These are phyloP conservation scores for Phytophthora constricta DNA, from an alignment of 352 stramenopile genomes.

Conservation along the genomic window DNA sequence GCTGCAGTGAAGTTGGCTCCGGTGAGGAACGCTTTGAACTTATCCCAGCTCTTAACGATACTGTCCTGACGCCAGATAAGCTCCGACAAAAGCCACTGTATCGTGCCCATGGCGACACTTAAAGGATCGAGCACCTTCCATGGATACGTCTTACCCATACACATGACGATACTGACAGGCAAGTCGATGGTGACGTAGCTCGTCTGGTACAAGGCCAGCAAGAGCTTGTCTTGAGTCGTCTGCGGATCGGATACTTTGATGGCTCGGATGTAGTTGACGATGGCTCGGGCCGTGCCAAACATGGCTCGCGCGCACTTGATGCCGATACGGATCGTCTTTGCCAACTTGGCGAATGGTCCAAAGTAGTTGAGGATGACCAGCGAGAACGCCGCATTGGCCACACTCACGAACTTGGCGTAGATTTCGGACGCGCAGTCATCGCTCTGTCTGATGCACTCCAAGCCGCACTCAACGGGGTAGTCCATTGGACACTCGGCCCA, in stretches of 20 bases:
- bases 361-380: conserved; percentile 41
- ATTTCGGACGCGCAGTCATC: conserved; percentile 39
- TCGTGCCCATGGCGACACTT: conserved; percentile 14
- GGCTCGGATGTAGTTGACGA: conserved; percentile 21
- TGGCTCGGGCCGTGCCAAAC: conserved; percentile 30
- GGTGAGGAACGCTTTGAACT: conserved; percentile 20
- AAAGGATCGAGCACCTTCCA: conserved; percentile 9
- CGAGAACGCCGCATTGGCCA: conserved; percentile 37
- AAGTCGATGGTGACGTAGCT: conserved; percentile 29
- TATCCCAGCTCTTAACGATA: conserved; percentile 18
- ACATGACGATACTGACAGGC: conserved; percentile 20
- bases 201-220: conserved; percentile 24
- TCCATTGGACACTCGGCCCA: conserved; percentile 57
- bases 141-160: conserved; percentile 15
- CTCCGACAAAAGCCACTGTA: conserved; percentile 19
- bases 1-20: conserved; percentile 18
- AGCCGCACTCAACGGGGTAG: conserved; percentile 55
- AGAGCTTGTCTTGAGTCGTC: conserved; percentile 17
- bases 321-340: conserved; percentile 12
- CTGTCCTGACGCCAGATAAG: conserved; percentile 12
- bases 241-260: conserved; percentile 22
- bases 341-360: conserved; percentile 21
- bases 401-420: conserved; percentile 40
- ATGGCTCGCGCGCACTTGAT: conserved; percentile 31
- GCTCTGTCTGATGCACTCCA: conserved; percentile 56